Evolutionary conservation across 1,139 yeast genomes (phyloP), one percentile per base, ranked within the genome.

Genomic region (Scheffersomyces segobiensis): DNA sequence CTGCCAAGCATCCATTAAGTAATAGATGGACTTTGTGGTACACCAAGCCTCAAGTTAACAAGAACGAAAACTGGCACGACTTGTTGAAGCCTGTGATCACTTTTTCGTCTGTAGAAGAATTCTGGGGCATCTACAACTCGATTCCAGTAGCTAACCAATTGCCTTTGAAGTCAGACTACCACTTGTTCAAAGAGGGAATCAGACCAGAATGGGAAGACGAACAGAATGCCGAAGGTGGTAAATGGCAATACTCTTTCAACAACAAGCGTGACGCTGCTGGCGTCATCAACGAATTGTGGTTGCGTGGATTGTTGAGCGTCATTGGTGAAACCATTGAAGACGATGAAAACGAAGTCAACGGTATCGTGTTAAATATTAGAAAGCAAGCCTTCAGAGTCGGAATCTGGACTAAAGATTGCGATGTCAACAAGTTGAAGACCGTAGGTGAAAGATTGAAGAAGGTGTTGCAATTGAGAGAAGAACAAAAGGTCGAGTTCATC

Each of bases 161-260:
- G 71, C 98, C 98, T 64, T 76, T 89, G 68, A 91, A 89, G 77
- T 91, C 98, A 17, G 99, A 96, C 76, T 95, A 95, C 79, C 97
- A 96, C 74, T 86, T 95, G 72, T 95, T 96, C 83, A 91, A 95
- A 79, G 91, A 90, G 72, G 97, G 95, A 58, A 87, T 96, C 69
- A 90, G 93, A 75, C 99, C 99, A 58, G 98, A 95, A 81, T 95
- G 99, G 99, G 99, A 95, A 82, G 98, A 95, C 77, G 82, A 80
- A 57, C 85, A 87, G 66, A 96, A 96, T 79, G 77, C 93, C 62
- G 83, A 87, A 67, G 99, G 99, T 72, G 99, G 99, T 70, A 92
- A 91, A 79, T 95, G 98, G 97, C 83, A 78, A 68, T 79, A 70
- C 64, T 84, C 91, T 51, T 91, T 86, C 78, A 88, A 85, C 75